Evolutionary conservation across 2,329 filamentous ascomycete species (phyloP).

Genomic region (Fusarium sororula): DNA sequence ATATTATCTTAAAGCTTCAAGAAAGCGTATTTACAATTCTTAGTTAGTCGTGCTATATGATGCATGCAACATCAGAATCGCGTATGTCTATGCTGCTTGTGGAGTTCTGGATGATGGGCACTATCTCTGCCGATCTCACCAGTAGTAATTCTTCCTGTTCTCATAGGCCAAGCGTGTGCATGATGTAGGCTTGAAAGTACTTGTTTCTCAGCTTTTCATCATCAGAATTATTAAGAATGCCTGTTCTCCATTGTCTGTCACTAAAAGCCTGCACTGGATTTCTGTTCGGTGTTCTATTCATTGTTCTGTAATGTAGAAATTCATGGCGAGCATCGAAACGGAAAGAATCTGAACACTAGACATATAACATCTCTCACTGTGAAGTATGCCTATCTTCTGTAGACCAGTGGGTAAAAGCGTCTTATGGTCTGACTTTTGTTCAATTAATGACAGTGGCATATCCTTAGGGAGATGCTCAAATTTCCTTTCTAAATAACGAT

Average conservation of each 20-base stretch:
- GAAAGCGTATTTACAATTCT: too few relatives aligned
- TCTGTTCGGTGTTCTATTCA: not conserved
- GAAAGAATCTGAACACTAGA: not conserved
- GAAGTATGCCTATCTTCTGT: rapidly evolving
- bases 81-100: not conserved
- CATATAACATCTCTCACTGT: rapidly evolving
- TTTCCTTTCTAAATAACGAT: rapidly evolving
- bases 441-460: rapidly evolving
- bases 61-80: not conserved
- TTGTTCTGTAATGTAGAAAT: not conserved
- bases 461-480: not conserved
- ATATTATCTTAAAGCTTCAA: too few relatives aligned
- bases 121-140: not conserved
- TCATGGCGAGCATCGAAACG: rapidly evolving
- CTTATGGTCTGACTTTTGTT: not conserved
- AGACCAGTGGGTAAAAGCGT: rapidly evolving
- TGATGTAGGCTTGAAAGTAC: not conserved
- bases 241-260: not conserved
- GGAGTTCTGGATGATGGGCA: rapidly evolving
- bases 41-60: rapidly evolving
- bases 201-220: rapidly evolving
- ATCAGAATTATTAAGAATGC: not conserved
- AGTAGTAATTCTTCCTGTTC: not conserved
- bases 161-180: rapidly evolving
- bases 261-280: rapidly evolving